Evolutionary conservation across 441 rosid genomes (phyloP).

Genomic region (Raphanus hybrid): DNA sequence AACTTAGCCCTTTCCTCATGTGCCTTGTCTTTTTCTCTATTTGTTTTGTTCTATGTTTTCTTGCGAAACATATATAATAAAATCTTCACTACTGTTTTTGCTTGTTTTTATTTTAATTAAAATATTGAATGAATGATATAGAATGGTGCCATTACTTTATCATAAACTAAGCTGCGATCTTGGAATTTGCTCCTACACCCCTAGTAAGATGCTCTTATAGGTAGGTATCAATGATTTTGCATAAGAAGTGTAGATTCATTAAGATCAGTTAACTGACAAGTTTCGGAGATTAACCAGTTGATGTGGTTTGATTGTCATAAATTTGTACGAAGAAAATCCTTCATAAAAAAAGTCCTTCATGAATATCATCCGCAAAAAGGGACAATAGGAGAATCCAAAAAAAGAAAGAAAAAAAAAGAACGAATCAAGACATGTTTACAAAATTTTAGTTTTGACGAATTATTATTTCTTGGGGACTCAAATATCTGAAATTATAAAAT

Average conservation of each 20-base stretch:
- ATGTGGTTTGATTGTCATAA: conserved; percentile 19
- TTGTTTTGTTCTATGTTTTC: conserved; percentile 2
- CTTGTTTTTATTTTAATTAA: not conserved
- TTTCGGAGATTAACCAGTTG: conserved; percentile 6
- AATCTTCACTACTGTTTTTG: not conserved
- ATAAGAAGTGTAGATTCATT: not conserved
- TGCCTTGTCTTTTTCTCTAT: conserved; percentile 31
- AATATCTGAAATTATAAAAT: too few relatives aligned
- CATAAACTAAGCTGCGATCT: conserved; percentile 9
- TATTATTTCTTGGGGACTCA: too few relatives aligned
- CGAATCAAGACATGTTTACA: not conserved
- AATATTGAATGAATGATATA: not conserved
- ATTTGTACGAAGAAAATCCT: not conserved
- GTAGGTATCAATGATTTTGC: conserved; percentile 21
- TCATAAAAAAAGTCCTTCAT: conserved; percentile 2
- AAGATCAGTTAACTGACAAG: conserved; percentile 29
- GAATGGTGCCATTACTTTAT: conserved; percentile 11
- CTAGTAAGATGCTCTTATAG: conserved; percentile 33
- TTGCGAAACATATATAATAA: conserved; percentile 5
- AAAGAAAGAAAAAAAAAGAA: not conserved
- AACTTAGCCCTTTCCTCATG: conserved; percentile 33
- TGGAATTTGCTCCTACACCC: conserved; percentile 37
- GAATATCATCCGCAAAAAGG: conserved; percentile 2
- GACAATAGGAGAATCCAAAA: conserved; percentile 3
- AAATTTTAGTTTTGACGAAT: too few relatives aligned